phyloP scores from a whole-genome alignment of 2,329 filamentous ascomycete species.

The Fusarium piperis region DNA sequence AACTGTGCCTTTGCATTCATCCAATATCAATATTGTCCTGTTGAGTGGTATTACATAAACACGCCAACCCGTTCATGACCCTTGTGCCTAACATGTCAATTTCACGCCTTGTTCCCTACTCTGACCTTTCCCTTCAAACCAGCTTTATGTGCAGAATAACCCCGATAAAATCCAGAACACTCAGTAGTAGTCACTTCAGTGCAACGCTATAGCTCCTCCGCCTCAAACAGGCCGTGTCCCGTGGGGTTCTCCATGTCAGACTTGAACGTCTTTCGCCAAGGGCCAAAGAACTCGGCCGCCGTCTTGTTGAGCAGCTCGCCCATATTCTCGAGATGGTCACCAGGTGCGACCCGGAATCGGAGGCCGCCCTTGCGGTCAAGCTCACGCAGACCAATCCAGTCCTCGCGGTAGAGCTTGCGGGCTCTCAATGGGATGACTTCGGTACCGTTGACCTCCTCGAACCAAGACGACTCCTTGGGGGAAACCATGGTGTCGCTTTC shows the following conservation, averaged over 20 bases:
- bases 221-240: slow-evolving; percentile 17
- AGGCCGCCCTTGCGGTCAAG: slow-evolving; percentile 84
- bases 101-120: not conserved
- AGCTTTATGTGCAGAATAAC: slow-evolving; percentile 8
- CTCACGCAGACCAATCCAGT: slow-evolving; percentile 88
- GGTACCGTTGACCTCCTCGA: slow-evolving; percentile 82
- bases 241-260: slow-evolving; percentile 31
- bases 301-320: slow-evolving; percentile 72
- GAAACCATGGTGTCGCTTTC: slow-evolving; percentile 85
- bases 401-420: slow-evolving; percentile 81
- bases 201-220: slow-evolving; percentile 51
- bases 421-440: slow-evolving; percentile 74
- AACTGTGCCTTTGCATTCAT: slow-evolving; percentile 31
- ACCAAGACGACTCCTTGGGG: slow-evolving; percentile 92
- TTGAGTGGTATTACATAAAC: slow-evolving; percentile 32
- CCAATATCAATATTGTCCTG: slow-evolving; percentile 27
- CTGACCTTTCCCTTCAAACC: not conserved
- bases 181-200: slow-evolving; percentile 1
- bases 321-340: slow-evolving; percentile 84
- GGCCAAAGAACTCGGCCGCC: slow-evolving; percentile 75
- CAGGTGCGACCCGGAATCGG: slow-evolving; percentile 76
- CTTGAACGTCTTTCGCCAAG: slow-evolving; percentile 52
- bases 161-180: slow-evolving; percentile 14
- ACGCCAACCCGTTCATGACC: slow-evolving; percentile 13
- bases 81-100: not conserved